phyloP scores from a whole-genome alignment of 225 moss, liverwort and hornwort genomes.

The Asterella californica region DNA sequence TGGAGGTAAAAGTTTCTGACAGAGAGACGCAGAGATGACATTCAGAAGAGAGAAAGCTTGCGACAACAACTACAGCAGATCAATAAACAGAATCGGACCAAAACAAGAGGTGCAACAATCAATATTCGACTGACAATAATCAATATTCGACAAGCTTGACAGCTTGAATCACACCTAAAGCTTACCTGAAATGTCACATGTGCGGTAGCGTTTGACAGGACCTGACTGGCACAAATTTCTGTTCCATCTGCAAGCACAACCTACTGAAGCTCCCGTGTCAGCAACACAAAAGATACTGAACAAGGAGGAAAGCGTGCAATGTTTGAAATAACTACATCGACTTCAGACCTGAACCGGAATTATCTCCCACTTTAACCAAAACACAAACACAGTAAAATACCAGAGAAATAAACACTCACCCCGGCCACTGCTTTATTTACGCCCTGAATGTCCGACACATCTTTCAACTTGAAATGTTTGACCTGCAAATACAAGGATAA shows the following conservation, averaged over 20 bases:
- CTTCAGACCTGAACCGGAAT: background rate
- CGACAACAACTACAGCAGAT: background rate
- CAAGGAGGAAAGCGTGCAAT: background rate
- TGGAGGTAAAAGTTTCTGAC: slow-evolving; percentile 76
- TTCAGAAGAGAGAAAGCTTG: background rate
- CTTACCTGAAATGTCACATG: slow-evolving; percentile 87
- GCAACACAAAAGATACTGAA: background rate
- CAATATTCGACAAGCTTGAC: no score
- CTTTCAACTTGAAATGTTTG: slow-evolving; percentile 59
- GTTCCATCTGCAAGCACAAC: slow-evolving; percentile 72
- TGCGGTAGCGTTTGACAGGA: slow-evolving; percentile 89
- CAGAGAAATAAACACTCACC: slow-evolving; percentile 41
- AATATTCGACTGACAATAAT: background rate
- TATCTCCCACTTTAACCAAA: no score
- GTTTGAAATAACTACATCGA: background rate
- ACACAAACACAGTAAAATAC: background rate
- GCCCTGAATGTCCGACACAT: slow-evolving; percentile 26
- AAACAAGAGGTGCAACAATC: background rate
- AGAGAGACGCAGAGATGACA: slow-evolving; percentile 10
- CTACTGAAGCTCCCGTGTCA: slow-evolving; percentile 26
- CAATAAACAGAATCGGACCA: background rate
- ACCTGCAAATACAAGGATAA: slow-evolving; percentile 39
- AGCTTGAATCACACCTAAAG: no score
- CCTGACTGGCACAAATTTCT: slow-evolving; percentile 52
- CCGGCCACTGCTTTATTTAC: slow-evolving; percentile 43